Evolutionary conservation across 2,329 filamentous ascomycete genomes (phyloP), one percentile per base, ranked within the genome.

Genomic region (Pyrenophora graminea): DNA sequence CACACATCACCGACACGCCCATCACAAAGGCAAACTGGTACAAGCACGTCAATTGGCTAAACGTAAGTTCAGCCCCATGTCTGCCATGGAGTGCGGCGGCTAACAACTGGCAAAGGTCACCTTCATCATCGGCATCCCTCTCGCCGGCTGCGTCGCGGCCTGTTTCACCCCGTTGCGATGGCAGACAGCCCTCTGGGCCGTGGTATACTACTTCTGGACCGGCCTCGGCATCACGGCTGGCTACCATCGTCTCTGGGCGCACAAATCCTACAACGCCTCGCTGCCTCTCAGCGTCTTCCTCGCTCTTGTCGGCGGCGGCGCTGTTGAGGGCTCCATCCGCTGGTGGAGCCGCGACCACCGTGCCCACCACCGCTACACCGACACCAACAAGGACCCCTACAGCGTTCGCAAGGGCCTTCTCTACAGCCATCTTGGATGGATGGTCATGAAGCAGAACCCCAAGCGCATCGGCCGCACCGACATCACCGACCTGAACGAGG

Each of bases 21-120:
- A 89, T 96, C 61, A 96, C 90, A 56, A 82, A 82, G 76, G 76
- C 80, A 61, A 96, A 96, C 80, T 94, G 90, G 90, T 86, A 92
- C 78, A 87, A 93, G 78, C 91, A 96, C 72, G 83, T 96, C 80
- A 91, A 96, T 82, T 96, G 92, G 91, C 82, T 96, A 63, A 96
- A 96, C 75, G 86, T 90, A 65, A 82, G 68, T 43, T 27, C 43
- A 4, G 5, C 10, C 8, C 21, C 27, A 23, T 15, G 9, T n/a
- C 27, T 3, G 7, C 3, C 2, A 2, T 13, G 27, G 7, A 25
- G 2, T 6, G 13, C 17, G 21, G 21, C 13, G 5, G 21, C 66
- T 68, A 54, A 70, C 58, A 42, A 2, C 1, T 1, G 5, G 13
- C 7, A 90, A 92, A 96, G 77, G 85, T 89, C 55, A 83, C 80